Evolutionary conservation across 1,139 yeast species (phyloP), one percentile per base, ranked within the genome.

Genomic region (Scheffersomyces titani): DNA sequence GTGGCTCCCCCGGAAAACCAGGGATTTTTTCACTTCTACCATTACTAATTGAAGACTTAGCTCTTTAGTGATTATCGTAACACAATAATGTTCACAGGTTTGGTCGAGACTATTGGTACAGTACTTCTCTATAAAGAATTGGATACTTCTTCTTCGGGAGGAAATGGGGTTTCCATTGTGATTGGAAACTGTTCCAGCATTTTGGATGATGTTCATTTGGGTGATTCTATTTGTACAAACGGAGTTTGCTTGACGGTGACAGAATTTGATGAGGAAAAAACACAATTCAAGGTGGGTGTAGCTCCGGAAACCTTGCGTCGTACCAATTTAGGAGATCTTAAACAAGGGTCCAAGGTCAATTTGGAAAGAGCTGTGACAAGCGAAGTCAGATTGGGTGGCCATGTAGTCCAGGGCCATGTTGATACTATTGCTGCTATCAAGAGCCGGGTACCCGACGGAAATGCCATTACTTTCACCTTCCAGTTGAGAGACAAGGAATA

Each of bases 201-300:
- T 49, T 78, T 94, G 18, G 81, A 69, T 0, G 99, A 94, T 70
- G 93, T 92, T 59, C 92, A 92, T 67, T 75, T 92, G 52, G 99
- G 99, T 6, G 99, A 94, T 72, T 90, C 97, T 11, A 96, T 94
- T 57, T 85, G 94, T 50, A 85, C 94, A 51, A 91, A 92, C 69
- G 99, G 99, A 16, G 88, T 88, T 0, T 94, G 99, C 71, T 79
- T 94, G 52, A 96, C 99, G 0, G 98, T 94, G n/a, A 92, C 97
- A 0, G 93, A 89, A 64, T 92, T 91, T 65, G 81, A 79, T 59
- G 76, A 76, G 5, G 74, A 65, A 3, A 71, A 69, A 53, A 72
- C 81, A 16, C 69, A 70, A 54, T 94, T 94, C 78, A 92, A 90
- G 69, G 96, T 93, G 3, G 99, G 99, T 0, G 78, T 96, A 44